Conservation (phyloP, 345 rosid genomes). For the Murraya koenigii region DNA sequence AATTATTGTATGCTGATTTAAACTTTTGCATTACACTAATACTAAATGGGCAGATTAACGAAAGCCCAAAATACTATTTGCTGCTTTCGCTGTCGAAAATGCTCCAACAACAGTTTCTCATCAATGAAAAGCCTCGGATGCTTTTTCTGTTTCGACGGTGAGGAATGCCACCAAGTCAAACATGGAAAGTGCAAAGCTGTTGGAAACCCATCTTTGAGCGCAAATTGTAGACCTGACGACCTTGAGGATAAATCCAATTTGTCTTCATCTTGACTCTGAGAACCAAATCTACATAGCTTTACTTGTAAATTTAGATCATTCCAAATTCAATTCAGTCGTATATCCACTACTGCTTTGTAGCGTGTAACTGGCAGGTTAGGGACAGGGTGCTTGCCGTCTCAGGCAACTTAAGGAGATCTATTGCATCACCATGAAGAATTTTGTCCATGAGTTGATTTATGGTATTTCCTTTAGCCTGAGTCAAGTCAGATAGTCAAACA, state of each 20-base stretch:
- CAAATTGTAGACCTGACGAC: no score
- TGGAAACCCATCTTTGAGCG: no score
- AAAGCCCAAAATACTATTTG: no score
- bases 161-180: background rate
- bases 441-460: slow-evolving; percentile 40
- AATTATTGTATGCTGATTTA: background rate
- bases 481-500: background rate
- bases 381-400: background rate
- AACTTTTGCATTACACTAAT: background rate
- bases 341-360: background rate
- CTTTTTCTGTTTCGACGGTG: background rate
- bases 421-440: slow-evolving; percentile 22
- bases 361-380: background rate
- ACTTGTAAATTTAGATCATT: background rate
- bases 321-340: background rate
- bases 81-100: background rate
- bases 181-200: no score
- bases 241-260: no score
- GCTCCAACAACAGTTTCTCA: background rate
- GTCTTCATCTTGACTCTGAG: no score
- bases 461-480: slow-evolving; percentile 50
- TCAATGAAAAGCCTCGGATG: background rate
- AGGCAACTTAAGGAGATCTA: background rate
- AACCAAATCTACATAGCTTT: no score
- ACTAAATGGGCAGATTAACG: background rate